Base-by-base conservation (phyloP, 73 alveolate genomes). In the Paramecium biaurelia region DNA sequence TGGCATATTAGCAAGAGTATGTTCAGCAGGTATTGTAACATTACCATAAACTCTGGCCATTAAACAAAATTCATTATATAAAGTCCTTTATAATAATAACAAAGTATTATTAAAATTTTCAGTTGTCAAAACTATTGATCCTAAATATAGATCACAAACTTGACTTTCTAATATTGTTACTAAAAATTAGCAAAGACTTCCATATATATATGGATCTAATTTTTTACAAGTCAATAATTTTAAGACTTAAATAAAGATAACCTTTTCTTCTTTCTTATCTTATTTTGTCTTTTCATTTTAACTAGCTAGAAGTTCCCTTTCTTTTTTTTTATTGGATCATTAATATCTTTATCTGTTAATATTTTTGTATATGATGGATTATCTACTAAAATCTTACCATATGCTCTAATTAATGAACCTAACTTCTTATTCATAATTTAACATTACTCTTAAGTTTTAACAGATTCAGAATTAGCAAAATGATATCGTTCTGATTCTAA, bases 161-260 rank as follows among this genome's bases (percentile, higher is more conserved):
- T 74, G 32, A 35, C 87, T 38, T 30, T 28, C 35, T 35, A 74
- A 30, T 32, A 74, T 32, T 12, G 57, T 74, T 32, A 38, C 34
- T 35, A 74, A 32, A 38, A 74, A 74, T 38, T 35, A 74, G 20
- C 87, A 74, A 21, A 74, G 59, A 74, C 38, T 14, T 30, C 87
- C 87, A 74, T 74, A 74, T 14, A 74, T 74, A 38, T 74, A 74
- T 21, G 87, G 87, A 34, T 74, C 87, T 37, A 74, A 15, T 74
- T 74, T 74, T 4, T 53, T 53, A 0, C 18, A 18, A 4, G 68
- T 53, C 23, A 53, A 18, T 53, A 30, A 14, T 67, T 32, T 53
- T 53, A 53, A 53, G 14, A 53, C 68, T 53, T 53, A 21, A 0
- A 18, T 15, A 18, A 53, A 53, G 21, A 53, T 53, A 1, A 53